These are phyloP conservation scores for Trichothecium sympodiale DNA, from an alignment of 2,329 filamentous ascomycete genomes.

Conservation along the genomic window DNA sequence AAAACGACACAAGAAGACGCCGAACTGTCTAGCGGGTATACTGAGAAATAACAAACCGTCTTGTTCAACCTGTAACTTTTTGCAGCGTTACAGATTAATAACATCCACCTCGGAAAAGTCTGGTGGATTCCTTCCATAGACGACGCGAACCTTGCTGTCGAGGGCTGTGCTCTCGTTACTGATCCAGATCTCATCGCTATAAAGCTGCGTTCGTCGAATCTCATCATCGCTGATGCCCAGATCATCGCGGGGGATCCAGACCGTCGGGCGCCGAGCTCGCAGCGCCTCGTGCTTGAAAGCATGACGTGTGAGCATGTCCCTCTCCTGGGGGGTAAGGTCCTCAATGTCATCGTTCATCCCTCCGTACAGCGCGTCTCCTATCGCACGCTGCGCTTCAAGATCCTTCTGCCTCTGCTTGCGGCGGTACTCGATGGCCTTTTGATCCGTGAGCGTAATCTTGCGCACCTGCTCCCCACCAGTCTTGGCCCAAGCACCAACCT, in stretches of 20 bases:
- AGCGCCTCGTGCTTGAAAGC: conserved; percentile 88
- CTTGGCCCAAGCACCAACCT: conserved; percentile 35
- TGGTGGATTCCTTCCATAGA: conserved; percentile 76
- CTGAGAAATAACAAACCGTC: not conserved
- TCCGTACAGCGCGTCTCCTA: conserved; percentile 74
- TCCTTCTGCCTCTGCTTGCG: conserved; percentile 43
- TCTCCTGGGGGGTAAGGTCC: conserved; percentile 80
- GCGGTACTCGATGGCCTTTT: conserved; percentile 35
- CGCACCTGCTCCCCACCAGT: conserved; percentile 33
- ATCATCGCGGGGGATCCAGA: conserved; percentile 91
- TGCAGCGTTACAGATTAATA: conserved; percentile 53
- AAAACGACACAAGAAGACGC: not conserved
- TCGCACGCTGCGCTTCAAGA: conserved; percentile 59
- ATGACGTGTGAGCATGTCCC: conserved; percentile 73
- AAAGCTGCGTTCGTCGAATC: conserved; percentile 62
- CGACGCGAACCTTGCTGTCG: conserved; percentile 70
- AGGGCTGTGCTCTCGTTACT: conserved; percentile 86
- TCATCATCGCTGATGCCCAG: conserved; percentile 88
- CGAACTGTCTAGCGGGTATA: not conserved
- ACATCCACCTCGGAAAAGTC: conserved; percentile 84
- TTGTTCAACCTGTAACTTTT: not conserved
- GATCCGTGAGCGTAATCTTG: conserved; percentile 24
- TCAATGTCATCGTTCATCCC: conserved; percentile 89
- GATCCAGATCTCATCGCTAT: conserved; percentile 79
- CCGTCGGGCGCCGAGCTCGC: conserved; percentile 70